Conservation (phyloP, 208 protist species). For the Blechomonas ayalai region DNA sequence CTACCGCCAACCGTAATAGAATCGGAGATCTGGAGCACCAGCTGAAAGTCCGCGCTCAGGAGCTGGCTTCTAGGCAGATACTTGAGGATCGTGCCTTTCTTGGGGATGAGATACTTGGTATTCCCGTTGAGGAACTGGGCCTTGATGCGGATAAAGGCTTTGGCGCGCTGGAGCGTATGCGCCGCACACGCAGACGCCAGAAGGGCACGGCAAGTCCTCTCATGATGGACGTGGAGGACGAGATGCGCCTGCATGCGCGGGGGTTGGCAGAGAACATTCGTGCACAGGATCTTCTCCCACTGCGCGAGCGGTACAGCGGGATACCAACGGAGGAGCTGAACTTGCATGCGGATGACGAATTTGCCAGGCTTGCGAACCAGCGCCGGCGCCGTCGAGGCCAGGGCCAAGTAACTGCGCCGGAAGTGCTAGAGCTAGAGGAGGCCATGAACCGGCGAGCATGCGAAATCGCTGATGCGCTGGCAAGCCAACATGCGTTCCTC, state of each 20-base stretch:
- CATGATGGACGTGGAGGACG: constrained; percentile 53
- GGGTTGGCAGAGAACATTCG: constrained; percentile 63
- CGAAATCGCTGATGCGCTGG: constrained; percentile 73
- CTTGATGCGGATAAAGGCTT: constrained; percentile 65
- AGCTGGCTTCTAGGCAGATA: constrained; percentile 32
- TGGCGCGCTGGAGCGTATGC: constrained; percentile 37
- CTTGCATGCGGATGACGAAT: constrained; percentile 56
- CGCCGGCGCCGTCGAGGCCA: constrained; percentile 19
- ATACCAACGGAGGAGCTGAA: constrained; percentile 68
- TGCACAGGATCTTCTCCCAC: constrained; percentile 34
- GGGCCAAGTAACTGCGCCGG: constrained; percentile 20
- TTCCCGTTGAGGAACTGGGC: constrained; percentile 55
- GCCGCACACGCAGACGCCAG: constrained; percentile 37
- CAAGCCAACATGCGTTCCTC: constrained; percentile 64
- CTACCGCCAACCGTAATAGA: constrained; percentile 4
- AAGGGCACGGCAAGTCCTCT: constrained; percentile 5
- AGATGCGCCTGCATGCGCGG: constrained; percentile 23
- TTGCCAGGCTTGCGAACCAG: constrained; percentile 41
- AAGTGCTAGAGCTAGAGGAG: constrained; percentile 60
- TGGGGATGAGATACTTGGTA: constrained; percentile 38
- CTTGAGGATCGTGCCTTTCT: constrained; percentile 31
- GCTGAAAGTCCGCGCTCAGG: constrained; percentile 41
- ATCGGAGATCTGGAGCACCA: constrained; percentile 37
- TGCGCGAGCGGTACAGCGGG: constrained; percentile 46
- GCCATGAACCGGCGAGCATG: constrained; percentile 63